Percentiles rank a stretch among this genome's conserved stretches.
These are phyloP conservation scores for Aspergillus sp. DNA, from an alignment of 2,329 filamentous ascomycete species.

Conservation along the genomic window DNA sequence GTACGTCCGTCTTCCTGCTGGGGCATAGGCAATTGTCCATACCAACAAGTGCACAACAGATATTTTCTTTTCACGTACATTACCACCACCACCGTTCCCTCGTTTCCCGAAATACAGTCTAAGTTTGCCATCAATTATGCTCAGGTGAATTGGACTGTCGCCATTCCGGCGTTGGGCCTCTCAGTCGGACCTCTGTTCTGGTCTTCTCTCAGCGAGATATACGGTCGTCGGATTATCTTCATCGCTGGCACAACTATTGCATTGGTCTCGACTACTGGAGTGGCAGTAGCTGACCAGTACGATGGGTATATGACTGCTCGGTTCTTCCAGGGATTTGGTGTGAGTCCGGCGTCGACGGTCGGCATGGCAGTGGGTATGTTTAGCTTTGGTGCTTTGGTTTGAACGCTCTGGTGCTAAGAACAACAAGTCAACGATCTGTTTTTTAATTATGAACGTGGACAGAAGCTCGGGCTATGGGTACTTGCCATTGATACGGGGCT, in stretches of 20 bases:
- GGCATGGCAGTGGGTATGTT: conserved; percentile 44
- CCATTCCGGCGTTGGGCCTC: conserved; percentile 46
- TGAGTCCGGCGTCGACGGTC: conserved; percentile 48
- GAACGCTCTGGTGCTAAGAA: not conserved
- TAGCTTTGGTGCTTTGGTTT: not conserved
- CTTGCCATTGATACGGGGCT: conserved; percentile 50
- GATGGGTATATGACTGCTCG: conserved; percentile 51
- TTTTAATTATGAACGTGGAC: conserved; percentile 51
- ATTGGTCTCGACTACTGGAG: conserved; percentile 37
- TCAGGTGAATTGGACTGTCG: conserved; percentile 51
- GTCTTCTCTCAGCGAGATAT: conserved; percentile 46
- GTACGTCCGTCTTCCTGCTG: conserved; percentile 24
- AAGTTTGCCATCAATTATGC: conserved; percentile 41
- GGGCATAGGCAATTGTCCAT: not conserved
- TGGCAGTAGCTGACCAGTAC: conserved; percentile 37
- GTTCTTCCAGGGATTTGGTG: conserved; percentile 53
- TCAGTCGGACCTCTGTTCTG: conserved; percentile 47
- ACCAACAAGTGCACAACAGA: conserved; percentile 19
- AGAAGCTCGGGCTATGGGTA: conserved; percentile 52
- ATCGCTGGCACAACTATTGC: conserved; percentile 40
- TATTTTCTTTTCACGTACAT: conserved; percentile 56
- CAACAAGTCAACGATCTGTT: conserved; percentile 50
- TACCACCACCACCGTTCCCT: conserved; percentile 51
- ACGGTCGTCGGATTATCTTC: conserved; percentile 47
- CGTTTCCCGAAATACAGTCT: conserved; percentile 45